Evolutionary conservation across 23 red algal species (phyloP).

Genomic region (Gracilaria caudata): DNA sequence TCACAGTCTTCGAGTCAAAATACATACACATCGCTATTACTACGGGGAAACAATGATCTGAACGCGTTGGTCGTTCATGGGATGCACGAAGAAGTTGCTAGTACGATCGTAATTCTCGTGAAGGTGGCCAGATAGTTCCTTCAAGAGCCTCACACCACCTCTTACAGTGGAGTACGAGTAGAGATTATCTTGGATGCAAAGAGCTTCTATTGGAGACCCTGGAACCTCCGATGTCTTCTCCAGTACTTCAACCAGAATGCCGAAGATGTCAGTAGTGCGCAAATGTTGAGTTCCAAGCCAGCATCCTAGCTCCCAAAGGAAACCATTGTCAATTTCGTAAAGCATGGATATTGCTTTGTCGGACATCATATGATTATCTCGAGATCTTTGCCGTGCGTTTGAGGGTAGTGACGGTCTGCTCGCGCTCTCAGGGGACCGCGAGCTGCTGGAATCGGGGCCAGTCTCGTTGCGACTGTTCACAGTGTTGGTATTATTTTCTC

Average conservation of each 20-base stretch:
- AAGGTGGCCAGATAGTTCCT: conserved; percentile 31
- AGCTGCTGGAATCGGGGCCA: neutral
- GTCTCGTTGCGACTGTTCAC: neutral
- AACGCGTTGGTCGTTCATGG: conserved; percentile 17
- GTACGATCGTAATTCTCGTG: conserved; percentile 22
- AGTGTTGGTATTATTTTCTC: neutral
- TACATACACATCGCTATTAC: neutral
- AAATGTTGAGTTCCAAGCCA: conserved; percentile 40
- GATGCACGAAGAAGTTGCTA: conserved; percentile 38
- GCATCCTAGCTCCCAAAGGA: conserved; percentile 39
- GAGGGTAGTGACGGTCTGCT: neutral
- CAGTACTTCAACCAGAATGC: conserved; percentile 33
- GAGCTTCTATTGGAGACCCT: conserved; percentile 17
- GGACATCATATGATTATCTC: conserved; percentile 5
- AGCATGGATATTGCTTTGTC: conserved; percentile 25
- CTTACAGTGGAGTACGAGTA: conserved; percentile 4
- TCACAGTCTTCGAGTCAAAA: neutral
- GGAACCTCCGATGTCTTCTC: conserved; percentile 14
- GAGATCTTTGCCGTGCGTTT: neutral
- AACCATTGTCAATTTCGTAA: conserved; percentile 12
- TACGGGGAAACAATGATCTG: conserved; percentile 37
- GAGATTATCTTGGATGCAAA: conserved; percentile 40
- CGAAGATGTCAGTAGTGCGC: conserved; percentile 12
- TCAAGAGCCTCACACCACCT: conserved; percentile 27
- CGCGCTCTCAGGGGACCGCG: neutral